These are phyloP conservation scores for Trichoderma asperelloides DNA, from an alignment of 495 filamentous ascomycete genomes.

Conservation along the genomic window DNA sequence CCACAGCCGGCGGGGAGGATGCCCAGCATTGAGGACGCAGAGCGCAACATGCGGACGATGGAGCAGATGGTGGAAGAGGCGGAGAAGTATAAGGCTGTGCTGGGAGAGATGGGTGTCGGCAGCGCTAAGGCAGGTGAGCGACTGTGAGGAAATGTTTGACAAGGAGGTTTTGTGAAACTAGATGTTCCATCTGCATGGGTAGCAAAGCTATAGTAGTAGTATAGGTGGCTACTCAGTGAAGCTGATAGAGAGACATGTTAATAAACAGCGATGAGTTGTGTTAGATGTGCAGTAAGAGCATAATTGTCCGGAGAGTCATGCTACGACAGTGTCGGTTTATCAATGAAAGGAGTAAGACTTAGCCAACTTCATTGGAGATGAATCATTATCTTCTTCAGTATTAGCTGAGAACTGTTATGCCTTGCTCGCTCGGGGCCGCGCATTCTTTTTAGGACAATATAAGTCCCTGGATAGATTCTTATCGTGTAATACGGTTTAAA, in stretches of 20 bases:
- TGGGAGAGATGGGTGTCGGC: conserved; percentile 25
- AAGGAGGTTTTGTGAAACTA: neutral
- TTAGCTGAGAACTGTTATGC: too few species aligned
- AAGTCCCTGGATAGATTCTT: too few species aligned
- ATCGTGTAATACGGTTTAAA: neutral
- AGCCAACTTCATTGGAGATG: too few species aligned
- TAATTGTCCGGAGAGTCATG: neutral
- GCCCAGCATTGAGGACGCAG: conserved; percentile 53
- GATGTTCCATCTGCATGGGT: neutral
- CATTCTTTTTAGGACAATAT: neutral
- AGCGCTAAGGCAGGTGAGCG: neutral
- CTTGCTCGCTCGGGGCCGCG: too few species aligned
- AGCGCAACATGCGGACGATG: conserved; percentile 55
- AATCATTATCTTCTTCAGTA: too few species aligned
- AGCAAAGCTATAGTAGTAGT: too few species aligned
- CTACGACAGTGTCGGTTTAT: neutral
- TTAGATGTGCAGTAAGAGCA: too few species aligned
- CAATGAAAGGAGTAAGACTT: too few species aligned
- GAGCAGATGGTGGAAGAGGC: conserved; percentile 81
- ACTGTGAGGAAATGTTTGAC: neutral
- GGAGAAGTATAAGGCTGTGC: conserved; percentile 41
- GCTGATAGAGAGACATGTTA: too few species aligned
- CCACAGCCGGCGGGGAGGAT: conserved; percentile 38
- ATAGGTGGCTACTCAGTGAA: too few species aligned
- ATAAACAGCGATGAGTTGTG: too few species aligned